Percentiles rank a stretch among this genome's conserved stretches.
phyloP scores from a whole-genome alignment of 371 early-diverging fungal genomes.

The Parasitella parasitica region DNA sequence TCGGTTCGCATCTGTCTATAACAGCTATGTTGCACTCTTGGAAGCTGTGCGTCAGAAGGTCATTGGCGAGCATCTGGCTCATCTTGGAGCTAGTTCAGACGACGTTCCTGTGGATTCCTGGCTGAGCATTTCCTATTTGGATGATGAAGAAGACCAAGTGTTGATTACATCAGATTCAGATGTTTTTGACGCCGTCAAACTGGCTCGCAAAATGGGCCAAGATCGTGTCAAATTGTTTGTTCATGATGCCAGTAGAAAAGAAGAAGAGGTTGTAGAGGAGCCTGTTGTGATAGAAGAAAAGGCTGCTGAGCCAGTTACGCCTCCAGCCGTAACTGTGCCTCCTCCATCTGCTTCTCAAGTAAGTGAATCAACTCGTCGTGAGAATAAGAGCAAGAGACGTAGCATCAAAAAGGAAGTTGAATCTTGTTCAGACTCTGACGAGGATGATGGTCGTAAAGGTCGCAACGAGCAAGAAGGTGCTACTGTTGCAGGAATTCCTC shows the following conservation, averaged over 20 bases:
- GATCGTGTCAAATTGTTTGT: constrained; percentile 78
- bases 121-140: constrained; percentile 77
- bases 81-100: constrained; percentile 1
- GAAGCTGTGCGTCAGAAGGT: constrained; percentile 41
- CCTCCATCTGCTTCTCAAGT: constrained; percentile 3
- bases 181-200: constrained; percentile 76
- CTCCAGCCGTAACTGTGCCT: not conserved
- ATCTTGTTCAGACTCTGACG: constrained; percentile 4
- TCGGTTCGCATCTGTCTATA: constrained; percentile 29
- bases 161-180: constrained; percentile 77
- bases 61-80: constrained; percentile 32
- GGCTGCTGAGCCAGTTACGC: not conserved
- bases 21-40: constrained; percentile 26
- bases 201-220: constrained; percentile 76
- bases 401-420: constrained; percentile 1
- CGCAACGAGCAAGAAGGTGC: not conserved
- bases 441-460: constrained; percentile 1
- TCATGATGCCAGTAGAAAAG: constrained; percentile 37
- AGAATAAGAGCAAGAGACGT: constrained; percentile 8
- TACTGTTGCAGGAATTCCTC: constrained; percentile 41
- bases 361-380: not conserved
- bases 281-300: constrained; percentile 1
- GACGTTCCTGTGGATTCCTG: constrained; percentile 25
- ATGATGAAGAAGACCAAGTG: constrained; percentile 91
- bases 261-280: not conserved